These are phyloP conservation scores for Aspergillus bridgeri DNA, from an alignment of 495 filamentous ascomycete species.

Conservation along the genomic window DNA sequence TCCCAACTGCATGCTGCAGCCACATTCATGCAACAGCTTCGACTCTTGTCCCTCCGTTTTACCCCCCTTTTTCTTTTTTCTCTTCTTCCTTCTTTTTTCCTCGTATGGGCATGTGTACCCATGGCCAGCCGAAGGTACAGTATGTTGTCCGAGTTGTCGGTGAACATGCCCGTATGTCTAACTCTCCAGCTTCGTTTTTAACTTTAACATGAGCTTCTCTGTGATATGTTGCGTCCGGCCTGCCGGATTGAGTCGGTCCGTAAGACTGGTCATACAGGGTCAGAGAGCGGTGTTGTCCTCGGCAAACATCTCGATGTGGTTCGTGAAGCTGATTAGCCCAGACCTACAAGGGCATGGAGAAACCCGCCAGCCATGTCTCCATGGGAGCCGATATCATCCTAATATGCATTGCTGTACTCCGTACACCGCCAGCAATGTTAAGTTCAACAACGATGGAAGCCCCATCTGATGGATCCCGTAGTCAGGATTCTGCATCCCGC, in stretches of 20 bases:
- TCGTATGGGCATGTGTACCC: not conserved
- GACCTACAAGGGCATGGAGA: not conserved
- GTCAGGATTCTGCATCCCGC: too few relatives aligned
- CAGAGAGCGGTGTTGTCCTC: conserved; percentile 3
- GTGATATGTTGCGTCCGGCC: conserved; percentile 2
- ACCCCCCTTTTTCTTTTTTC: not conserved
- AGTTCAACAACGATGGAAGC: not conserved
- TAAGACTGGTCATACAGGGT: conserved; percentile 9
- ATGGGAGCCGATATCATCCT: not conserved
- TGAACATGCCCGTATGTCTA: not conserved
- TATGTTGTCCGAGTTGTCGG: conserved; percentile 1
- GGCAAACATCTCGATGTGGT: conserved; percentile 4
- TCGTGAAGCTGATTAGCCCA: not conserved
- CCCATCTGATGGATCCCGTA: too few relatives aligned
- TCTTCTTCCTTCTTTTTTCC: not conserved
- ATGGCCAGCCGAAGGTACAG: not conserved
- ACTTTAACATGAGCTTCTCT: conserved; percentile 4
- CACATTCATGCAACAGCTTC: conserved; percentile 3
- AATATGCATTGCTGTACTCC: not conserved
- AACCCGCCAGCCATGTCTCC: not conserved
- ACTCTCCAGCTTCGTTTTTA: not conserved
- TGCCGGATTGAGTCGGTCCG: not conserved
- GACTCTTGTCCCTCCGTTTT: not conserved
- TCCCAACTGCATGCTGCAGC: not conserved
- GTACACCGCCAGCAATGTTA: not conserved